These are phyloP conservation scores for Atalantia buxifolia DNA, from an alignment of 345 rosid genomes.

Conservation along the genomic window DNA sequence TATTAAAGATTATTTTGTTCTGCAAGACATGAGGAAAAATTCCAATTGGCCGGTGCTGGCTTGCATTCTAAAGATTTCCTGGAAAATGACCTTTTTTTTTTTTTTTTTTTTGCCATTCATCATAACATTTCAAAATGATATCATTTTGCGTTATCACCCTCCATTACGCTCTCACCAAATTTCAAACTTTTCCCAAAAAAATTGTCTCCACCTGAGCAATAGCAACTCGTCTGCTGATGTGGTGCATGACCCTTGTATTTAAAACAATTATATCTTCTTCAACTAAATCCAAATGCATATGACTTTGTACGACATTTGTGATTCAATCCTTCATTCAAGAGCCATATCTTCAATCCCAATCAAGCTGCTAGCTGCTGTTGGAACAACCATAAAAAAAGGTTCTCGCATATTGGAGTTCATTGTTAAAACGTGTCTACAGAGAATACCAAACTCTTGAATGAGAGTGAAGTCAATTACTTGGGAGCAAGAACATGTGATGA, in stretches of 20 bases:
- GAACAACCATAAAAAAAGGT: neutral
- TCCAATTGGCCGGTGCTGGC: neutral
- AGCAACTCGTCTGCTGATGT: neutral
- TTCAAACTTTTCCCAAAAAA: neutral
- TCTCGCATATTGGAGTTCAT: neutral
- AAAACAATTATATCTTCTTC: neutral
- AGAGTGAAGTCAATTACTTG: neutral
- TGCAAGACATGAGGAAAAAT: neutral
- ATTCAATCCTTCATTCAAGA: too few relatives aligned
- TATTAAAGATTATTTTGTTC: neutral
- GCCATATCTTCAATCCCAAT: neutral
- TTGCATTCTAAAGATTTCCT: neutral
- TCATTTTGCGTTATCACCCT: neutral
- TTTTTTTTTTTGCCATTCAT: neutral
- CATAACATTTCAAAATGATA: neutral
- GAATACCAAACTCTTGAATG: neutral
- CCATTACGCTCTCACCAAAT: neutral
- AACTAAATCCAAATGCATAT: neutral
- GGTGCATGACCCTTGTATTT: neutral
- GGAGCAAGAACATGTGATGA: slow-evolving; percentile 17
- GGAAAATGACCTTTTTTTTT: slow-evolving; percentile 11
- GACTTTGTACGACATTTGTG: neutral
- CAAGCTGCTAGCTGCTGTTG: neutral
- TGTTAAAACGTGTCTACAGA: neutral
- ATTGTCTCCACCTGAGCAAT: neutral